Base-by-base conservation (phyloP, 768 basidiomycete species). In the Strobilomyces echinocephalus region DNA sequence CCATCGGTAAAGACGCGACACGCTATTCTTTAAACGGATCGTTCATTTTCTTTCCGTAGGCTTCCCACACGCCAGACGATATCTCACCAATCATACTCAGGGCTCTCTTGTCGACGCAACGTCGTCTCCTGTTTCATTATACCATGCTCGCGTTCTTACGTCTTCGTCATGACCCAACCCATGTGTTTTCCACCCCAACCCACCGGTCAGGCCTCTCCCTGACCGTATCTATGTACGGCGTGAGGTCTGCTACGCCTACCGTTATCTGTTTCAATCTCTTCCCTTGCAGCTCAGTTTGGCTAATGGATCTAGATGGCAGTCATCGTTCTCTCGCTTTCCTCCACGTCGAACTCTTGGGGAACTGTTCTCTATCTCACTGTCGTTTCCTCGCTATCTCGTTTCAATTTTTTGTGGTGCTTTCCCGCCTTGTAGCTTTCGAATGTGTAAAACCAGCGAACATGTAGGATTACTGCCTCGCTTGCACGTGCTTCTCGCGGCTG, bases 261-360 rank as follows among this genome's bases (percentile, higher is more conserved):
- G n/a, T 38, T 2, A 34, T 34, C 33, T 21, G 14, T 12, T 35
- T 61, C 21, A 46, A 34, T 28, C 31, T 50, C 11, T 40, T 7
- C 39, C 11, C 16, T 15, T 39, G 28, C 43, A 45, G 12, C 30
- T 31, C 34, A 40, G 33, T 31, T 21, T 39, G 49, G 46, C 26
- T 38, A 47, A 45, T 33, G 60, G 57, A 60, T 55, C 28, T 61
- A 55, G 61, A 61, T 48, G 9, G 46, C 43, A 48, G 36, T 36
- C 43, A 16, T 30, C 30, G 3, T 30, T 30, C 30, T 9, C 30
- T 30, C 30, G 8, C 38, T 14, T 21, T 21, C 35, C 31, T 8
- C 15, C 26, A 8, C 9, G 16, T 24, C 8, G 33, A 11, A 48
- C 16, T 16, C 39, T 46, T 15, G 35, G 44, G 31, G 58, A 46